phyloP scores from a whole-genome alignment of 164 flowering plant genomes.

The Piper longum region DNA sequence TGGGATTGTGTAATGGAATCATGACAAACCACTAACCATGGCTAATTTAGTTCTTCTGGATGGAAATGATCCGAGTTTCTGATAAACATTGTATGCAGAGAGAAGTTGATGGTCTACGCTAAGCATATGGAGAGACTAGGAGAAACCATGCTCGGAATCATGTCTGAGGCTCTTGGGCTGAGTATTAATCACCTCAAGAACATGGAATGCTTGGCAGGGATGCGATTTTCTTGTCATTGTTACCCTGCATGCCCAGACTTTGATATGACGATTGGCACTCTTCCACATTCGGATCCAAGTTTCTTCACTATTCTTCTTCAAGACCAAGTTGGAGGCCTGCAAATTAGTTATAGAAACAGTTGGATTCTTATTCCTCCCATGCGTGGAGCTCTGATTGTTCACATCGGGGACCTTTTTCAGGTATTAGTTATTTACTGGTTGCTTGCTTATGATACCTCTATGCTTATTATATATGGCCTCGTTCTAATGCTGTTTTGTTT shows the following conservation, averaged over 20 bases:
- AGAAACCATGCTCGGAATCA: slow-evolving; percentile 6
- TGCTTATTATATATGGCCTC: too few relatives aligned
- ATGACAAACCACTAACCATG: too few relatives aligned
- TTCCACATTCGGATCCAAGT: slow-evolving; percentile 14
- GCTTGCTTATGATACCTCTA: neutral
- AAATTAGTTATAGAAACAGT: slow-evolving; percentile 3
- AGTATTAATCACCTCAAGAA: slow-evolving; percentile 7
- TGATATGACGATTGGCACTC: slow-evolving; percentile 14
- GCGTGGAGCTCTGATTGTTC: slow-evolving; percentile 6
- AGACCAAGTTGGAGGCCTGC: slow-evolving; percentile 13
- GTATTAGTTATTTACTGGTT: neutral
- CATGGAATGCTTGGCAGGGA: slow-evolving; percentile 13
- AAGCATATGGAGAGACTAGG: slow-evolving; percentile 11
- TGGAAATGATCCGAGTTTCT: too few relatives aligned
- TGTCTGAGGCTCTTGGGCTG: slow-evolving; percentile 22
- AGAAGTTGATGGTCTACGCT: slow-evolving; percentile 11
- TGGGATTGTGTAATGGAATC: too few relatives aligned
- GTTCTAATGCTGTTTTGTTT: neutral
- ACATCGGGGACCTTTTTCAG: slow-evolving; percentile 11
- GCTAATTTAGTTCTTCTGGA: too few relatives aligned
- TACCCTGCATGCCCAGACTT: slow-evolving; percentile 28
- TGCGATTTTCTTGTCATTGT: slow-evolving; percentile 12
- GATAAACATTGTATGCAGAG: slow-evolving; percentile 5
- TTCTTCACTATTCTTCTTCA: slow-evolving; percentile 13
- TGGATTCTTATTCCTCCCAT: slow-evolving; percentile 10